Conservation (phyloP, 192 early-diverging fungal species). For the Tieghemiomyces parasiticus region DNA sequence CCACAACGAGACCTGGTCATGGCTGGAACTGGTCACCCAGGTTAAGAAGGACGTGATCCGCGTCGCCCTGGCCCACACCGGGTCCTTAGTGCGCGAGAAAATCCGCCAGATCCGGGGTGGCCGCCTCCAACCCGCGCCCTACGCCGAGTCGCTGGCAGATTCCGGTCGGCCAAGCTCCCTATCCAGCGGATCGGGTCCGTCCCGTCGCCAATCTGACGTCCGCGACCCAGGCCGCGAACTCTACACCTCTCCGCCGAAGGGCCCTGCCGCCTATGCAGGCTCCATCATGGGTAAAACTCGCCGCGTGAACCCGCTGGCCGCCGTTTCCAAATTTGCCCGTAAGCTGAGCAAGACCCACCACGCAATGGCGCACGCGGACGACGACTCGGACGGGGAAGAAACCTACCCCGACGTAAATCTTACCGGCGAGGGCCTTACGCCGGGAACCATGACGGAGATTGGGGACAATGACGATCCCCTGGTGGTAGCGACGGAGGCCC, state of each 20-base stretch:
- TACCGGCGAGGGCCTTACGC: no score
- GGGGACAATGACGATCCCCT: not conserved
- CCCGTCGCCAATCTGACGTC: not conserved
- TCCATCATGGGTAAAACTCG: not conserved
- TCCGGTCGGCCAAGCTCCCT: not conserved
- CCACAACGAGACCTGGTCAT: conserved; percentile 54
- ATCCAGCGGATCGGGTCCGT: not conserved
- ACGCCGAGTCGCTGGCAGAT: conserved; percentile 1
- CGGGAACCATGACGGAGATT: not conserved
- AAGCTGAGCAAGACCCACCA: conserved; percentile 5
- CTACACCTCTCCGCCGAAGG: not conserved
- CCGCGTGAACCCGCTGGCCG: not conserved
- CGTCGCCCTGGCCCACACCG: conserved; percentile 29
- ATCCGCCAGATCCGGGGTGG: conserved; percentile 21
- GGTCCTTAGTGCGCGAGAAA: conserved; percentile 32
- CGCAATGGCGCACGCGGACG: not conserved
- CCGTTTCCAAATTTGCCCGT: conserved; percentile 6
- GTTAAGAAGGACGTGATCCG: conserved; percentile 32
- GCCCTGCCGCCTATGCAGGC: no score
- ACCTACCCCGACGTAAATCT: no score
- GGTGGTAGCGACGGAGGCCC: not conserved
- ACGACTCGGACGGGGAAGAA: not conserved
- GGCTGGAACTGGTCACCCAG: conserved; percentile 27
- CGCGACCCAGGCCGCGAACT: no score
- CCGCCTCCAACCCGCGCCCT: not conserved